Evolutionary conservation across 1,139 yeast genomes (phyloP).

Genomic region (Blastobotrys elegans): DNA sequence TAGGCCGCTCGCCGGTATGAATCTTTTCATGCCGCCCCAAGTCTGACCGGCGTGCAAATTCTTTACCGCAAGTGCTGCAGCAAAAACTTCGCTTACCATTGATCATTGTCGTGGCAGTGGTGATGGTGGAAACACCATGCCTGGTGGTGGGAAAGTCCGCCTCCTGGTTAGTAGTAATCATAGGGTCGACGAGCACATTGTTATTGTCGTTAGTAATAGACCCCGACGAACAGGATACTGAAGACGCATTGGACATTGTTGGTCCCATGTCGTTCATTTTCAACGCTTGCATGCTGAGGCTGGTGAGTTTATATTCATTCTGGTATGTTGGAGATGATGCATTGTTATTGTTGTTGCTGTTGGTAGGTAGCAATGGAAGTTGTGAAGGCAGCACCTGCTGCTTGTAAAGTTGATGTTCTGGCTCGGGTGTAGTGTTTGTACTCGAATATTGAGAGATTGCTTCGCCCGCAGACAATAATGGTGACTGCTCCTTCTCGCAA

Average conservation of each 20-base stretch:
- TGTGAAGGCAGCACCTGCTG: too few species aligned
- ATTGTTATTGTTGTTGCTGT: neutral
- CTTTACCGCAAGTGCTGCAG: conserved; percentile 31
- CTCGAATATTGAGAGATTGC: neutral
- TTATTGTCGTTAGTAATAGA: neutral
- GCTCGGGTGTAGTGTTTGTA: conserved; percentile 1
- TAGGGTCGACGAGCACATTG: neutral
- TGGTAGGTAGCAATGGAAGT: neutral
- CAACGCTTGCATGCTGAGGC: neutral
- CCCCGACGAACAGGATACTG: neutral
- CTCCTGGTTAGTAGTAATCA: neutral
- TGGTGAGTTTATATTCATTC: neutral
- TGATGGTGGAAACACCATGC: too few species aligned
- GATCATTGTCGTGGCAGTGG: too few species aligned
- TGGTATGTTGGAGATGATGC: neutral
- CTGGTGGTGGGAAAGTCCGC: too few species aligned
- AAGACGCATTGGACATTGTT: neutral
- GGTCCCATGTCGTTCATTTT: conserved; percentile 1
- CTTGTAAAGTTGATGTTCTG: neutral
- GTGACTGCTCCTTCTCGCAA: neutral
- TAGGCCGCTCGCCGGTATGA: conserved; percentile 73
- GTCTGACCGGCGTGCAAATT: conserved; percentile 58
- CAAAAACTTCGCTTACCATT: neutral
- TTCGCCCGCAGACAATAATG: neutral
- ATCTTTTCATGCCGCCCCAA: conserved; percentile 67